phyloP scores from a whole-genome alignment of 176 grass and related monocot genomes.

The Echinochloa phyllopogon region DNA sequence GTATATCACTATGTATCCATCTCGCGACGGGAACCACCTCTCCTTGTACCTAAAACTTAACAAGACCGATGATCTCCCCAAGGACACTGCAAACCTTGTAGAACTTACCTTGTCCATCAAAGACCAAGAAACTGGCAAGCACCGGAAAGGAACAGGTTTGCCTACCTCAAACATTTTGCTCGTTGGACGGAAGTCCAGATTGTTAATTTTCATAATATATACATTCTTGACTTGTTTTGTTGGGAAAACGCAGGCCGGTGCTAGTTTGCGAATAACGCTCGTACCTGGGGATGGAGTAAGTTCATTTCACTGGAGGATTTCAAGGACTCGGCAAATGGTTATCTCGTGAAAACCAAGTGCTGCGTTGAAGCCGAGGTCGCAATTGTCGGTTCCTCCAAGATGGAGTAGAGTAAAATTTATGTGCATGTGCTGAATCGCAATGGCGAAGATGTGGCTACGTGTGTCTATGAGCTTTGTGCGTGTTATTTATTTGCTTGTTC shows the following conservation, averaged over 20 bases:
- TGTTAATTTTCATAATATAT: background rate
- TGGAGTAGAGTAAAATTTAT: background rate
- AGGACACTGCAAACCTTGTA: constrained; percentile 26
- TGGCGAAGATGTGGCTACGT: background rate
- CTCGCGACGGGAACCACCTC: constrained; percentile 10
- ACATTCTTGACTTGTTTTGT: background rate
- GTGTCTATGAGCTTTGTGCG: background rate
- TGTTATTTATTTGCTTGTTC: background rate
- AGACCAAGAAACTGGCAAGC: constrained; percentile 27
- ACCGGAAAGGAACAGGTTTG: constrained; percentile 16
- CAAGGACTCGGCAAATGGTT: constrained; percentile 40
- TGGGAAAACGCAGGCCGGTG: constrained; percentile 6
- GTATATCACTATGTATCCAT: background rate
- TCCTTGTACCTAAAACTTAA: constrained; percentile 33
- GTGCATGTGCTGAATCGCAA: background rate
- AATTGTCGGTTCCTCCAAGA: constrained; percentile 39
- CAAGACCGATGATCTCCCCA: background rate
- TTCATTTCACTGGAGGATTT: constrained; percentile 45
- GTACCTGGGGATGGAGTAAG: constrained; percentile 19
- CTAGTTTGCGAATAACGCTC: background rate
- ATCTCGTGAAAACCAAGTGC: constrained; percentile 41
- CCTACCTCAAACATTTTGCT: background rate
- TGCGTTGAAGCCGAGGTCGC: constrained; percentile 30
- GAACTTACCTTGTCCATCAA: constrained; percentile 36
- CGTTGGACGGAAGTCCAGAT: background rate